These are phyloP conservation scores for Pleurotus salmoneostramineus DNA, from an alignment of 768 basidiomycete genomes.

Conservation along the genomic window DNA sequence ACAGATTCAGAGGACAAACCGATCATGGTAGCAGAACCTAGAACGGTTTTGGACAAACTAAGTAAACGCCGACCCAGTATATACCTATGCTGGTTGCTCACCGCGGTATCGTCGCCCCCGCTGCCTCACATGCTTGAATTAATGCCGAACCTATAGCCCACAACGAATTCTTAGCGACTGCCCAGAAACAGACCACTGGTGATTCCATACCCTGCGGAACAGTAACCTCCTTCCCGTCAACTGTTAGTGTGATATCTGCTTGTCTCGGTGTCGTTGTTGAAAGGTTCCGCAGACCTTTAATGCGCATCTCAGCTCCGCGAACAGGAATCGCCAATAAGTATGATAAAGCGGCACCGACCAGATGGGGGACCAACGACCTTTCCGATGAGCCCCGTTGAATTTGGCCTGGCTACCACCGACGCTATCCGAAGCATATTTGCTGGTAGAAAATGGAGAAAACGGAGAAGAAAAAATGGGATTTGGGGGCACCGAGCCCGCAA, in stretches of 20 bases:
- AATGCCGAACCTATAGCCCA: slow-evolving; percentile 72
- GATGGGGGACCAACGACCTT: slow-evolving; percentile 27
- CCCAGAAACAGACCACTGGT: not conserved
- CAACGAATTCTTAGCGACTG: not conserved
- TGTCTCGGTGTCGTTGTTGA: slow-evolving; percentile 61
- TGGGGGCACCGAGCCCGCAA: slow-evolving; percentile 30
- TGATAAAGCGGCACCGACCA: not conserved
- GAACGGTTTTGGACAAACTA: slow-evolving; percentile 13
- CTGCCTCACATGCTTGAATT: slow-evolving; percentile 94
- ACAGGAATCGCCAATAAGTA: too few species aligned
- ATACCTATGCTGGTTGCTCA: slow-evolving; percentile 23
- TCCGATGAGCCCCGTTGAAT: slow-evolving; percentile 68
- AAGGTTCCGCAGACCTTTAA: slow-evolving; percentile 55
- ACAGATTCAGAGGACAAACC: slow-evolving; percentile 33
- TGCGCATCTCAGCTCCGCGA: too few species aligned
- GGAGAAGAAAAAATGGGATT: slow-evolving; percentile 18
- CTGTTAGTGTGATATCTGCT: slow-evolving; percentile 86
- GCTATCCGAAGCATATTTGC: slow-evolving; percentile 65
- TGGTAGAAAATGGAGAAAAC: slow-evolving; percentile 15
- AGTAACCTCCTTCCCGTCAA: slow-evolving; percentile 96
- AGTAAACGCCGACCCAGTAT: slow-evolving; percentile 7
- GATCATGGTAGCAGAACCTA: slow-evolving; percentile 87
- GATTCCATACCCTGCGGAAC: slow-evolving; percentile 82
- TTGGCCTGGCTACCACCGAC: slow-evolving; percentile 52
- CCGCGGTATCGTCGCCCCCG: slow-evolving; percentile 80